Percentiles rank a stretch among this genome's conserved stretches.
These are phyloP conservation scores for Canna indica DNA, from an alignment of 176 grass and related monocot species.

Conservation along the genomic window DNA sequence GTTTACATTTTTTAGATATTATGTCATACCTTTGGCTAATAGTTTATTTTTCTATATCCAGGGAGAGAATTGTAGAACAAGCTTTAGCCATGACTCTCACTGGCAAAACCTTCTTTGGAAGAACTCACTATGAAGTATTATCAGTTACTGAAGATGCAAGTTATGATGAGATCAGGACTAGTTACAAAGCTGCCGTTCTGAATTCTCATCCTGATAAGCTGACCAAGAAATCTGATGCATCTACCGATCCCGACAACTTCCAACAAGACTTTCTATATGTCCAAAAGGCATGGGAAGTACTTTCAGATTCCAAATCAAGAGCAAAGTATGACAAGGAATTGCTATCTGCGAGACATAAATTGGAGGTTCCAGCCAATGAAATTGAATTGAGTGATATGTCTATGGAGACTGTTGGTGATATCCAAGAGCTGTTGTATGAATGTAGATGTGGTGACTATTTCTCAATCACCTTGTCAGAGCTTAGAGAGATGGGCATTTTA, in stretches of 20 bases:
- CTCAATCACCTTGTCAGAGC: constrained; percentile 33
- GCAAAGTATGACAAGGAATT: constrained; percentile 55
- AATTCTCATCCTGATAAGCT: constrained; percentile 78
- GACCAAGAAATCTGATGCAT: not conserved
- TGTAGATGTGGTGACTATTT: constrained; percentile 81
- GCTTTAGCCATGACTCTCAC: constrained; percentile 36
- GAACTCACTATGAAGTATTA: constrained; percentile 62
- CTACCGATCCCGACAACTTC: not conserved
- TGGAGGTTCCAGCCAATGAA: constrained; percentile 48
- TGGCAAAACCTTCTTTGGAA: constrained; percentile 19
- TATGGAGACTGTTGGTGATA: constrained; percentile 28
- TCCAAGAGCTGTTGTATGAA: constrained; percentile 37
- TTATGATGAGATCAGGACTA: constrained; percentile 47
- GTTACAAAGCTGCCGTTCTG: constrained; percentile 50
- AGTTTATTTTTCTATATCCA: constrained; percentile 6
- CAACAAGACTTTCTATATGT: constrained; percentile 43
- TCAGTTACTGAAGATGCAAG: constrained; percentile 55
- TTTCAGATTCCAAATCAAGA: constrained; percentile 39
- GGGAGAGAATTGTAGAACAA: constrained; percentile 4
- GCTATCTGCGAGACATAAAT: constrained; percentile 29
- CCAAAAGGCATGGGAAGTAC: constrained; percentile 68
- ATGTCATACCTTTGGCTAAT: not conserved
- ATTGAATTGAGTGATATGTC: constrained; percentile 63
- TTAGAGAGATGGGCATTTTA: constrained; percentile 48
- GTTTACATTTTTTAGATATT: not conserved